These are phyloP conservation scores for Sordariomycetes sp. DNA, from an alignment of 2,329 filamentous ascomycete species.

Conservation along the genomic window DNA sequence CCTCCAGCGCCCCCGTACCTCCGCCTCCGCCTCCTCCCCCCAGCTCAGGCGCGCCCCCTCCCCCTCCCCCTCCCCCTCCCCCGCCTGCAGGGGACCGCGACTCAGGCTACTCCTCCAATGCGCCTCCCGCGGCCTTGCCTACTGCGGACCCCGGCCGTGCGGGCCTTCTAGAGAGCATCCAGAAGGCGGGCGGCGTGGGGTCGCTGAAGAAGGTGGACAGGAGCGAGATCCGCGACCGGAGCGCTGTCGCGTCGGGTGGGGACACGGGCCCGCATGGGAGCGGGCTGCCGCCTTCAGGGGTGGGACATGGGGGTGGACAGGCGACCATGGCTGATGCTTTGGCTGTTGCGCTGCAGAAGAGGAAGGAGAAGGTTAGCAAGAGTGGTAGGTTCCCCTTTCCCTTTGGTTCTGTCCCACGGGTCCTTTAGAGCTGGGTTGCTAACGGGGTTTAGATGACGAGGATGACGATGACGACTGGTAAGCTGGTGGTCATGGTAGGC, in stretches of 20 bases:
- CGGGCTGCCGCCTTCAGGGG: slow-evolving; percentile 35
- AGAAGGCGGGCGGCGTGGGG: slow-evolving; percentile 52
- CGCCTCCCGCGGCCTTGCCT: slow-evolving; percentile 24
- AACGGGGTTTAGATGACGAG: slow-evolving; percentile 52
- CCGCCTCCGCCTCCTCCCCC: slow-evolving; percentile 22
- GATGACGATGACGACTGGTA: slow-evolving; percentile 64
- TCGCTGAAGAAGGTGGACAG: slow-evolving; percentile 66
- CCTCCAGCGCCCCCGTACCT: slow-evolving; percentile 12
- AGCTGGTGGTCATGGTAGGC: slow-evolving; percentile 5
- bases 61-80: slow-evolving; percentile 34
- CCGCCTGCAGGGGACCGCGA: slow-evolving; percentile 44
- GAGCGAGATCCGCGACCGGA: slow-evolving; percentile 57
- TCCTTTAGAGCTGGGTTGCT: not conserved
- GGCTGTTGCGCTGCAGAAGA: slow-evolving; percentile 62
- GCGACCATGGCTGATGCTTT: slow-evolving; percentile 67
- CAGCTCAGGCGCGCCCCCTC: slow-evolving; percentile 20
- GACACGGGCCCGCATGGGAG: slow-evolving; percentile 38
- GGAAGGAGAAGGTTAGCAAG: slow-evolving; percentile 88
- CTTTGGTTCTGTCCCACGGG: not conserved
- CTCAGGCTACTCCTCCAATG: slow-evolving; percentile 42
- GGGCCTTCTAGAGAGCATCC: slow-evolving; percentile 59
- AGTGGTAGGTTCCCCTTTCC: slow-evolving; percentile 58
- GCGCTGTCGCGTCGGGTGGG: slow-evolving; percentile 44
- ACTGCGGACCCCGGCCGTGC: slow-evolving; percentile 29
- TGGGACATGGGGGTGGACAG: slow-evolving; percentile 24